A percentile compares a stretch with the other conserved stretches of the same genome.
Conservation (phyloP, 2,329 filamentous ascomycete species). For the Pseudogymnoascus sp. region DNA sequence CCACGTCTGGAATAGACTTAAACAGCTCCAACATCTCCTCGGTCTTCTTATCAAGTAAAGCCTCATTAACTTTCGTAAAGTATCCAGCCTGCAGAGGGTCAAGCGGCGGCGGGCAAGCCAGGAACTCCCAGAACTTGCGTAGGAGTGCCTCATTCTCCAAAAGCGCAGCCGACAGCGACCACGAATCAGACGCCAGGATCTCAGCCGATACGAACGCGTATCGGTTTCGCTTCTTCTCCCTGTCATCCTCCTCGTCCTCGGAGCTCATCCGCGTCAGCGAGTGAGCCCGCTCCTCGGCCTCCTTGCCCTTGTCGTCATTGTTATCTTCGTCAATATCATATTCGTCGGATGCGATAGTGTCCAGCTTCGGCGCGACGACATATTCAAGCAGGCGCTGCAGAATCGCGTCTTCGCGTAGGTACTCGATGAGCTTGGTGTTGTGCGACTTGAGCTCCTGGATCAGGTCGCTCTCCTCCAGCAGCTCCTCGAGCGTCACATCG, state of each 20-base stretch:
- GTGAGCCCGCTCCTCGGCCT: slow-evolving; percentile 37
- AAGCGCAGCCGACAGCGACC: slow-evolving; percentile 90
- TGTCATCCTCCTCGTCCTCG: slow-evolving; percentile 58
- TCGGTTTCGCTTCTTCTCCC: slow-evolving; percentile 84
- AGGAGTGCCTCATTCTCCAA: slow-evolving; percentile 76
- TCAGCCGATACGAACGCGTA: slow-evolving; percentile 93
- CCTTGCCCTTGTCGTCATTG: slow-evolving; percentile 37
- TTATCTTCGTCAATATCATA: slow-evolving; percentile 45
- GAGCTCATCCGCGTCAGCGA: slow-evolving; percentile 42
- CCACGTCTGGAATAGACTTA: slow-evolving; percentile 71
- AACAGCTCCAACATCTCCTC: slow-evolving; percentile 92
- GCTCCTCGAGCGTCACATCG: slow-evolving; percentile 88
- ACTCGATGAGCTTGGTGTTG: slow-evolving; percentile 96
- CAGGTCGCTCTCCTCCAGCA: slow-evolving; percentile 91
- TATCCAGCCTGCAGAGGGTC: slow-evolving; percentile 94
- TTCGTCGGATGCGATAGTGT: slow-evolving; percentile 44
- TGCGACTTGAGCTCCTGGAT: slow-evolving; percentile 98
- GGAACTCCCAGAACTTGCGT: slow-evolving; percentile 82
- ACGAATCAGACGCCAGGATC: slow-evolving; percentile 89
- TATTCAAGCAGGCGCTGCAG: slow-evolving; percentile 83
- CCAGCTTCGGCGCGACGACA: slow-evolving; percentile 72
- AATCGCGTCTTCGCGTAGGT: slow-evolving; percentile 77
- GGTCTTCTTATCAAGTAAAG: slow-evolving; percentile 95
- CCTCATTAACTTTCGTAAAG: slow-evolving; percentile 98
- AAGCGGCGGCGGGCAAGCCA: slow-evolving; percentile 74